A percentile compares a stretch with the other conserved stretches of the same genome.
Evolutionary conservation across 1,284 basidiomycete genomes (phyloP).

Genomic region (Fomitopsis pinicola): DNA sequence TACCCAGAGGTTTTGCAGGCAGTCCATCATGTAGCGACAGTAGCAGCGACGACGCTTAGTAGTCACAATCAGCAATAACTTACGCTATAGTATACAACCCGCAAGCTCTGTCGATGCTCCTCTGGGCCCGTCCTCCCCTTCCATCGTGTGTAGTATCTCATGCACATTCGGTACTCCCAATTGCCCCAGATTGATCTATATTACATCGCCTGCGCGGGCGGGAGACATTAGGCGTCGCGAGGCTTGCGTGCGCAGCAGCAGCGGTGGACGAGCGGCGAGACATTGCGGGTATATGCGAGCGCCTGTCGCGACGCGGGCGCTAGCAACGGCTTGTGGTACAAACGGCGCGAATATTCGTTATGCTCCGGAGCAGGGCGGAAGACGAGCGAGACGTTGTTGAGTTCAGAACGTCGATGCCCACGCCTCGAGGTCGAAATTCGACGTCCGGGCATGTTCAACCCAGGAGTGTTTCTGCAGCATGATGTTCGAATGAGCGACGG

Average conservation of each 20-base stretch:
- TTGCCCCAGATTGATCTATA: constrained; percentile 6
- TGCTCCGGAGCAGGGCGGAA: not conserved
- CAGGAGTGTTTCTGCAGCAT: constrained; percentile 50
- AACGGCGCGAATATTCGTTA: not conserved
- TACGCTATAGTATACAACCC: constrained; percentile 10
- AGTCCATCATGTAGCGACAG: no score
- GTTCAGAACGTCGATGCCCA: constrained; percentile 60
- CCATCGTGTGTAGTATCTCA: not conserved
- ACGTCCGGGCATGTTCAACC: constrained; percentile 46
- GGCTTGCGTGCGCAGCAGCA: constrained; percentile 1
- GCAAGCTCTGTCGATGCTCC: not conserved
- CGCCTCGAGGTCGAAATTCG: constrained; percentile 53
- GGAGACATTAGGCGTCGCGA: not conserved
- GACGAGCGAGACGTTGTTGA: not conserved
- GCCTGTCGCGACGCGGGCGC: not conserved
- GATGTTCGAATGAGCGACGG: constrained; percentile 4
- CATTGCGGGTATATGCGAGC: constrained; percentile 4
- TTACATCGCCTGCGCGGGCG: constrained; percentile 7
- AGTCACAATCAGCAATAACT: constrained; percentile 3
- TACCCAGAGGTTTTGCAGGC: no score
- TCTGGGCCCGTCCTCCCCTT: not conserved
- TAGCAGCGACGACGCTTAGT: no score
- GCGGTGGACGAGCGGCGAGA: not conserved
- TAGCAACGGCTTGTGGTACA: constrained; percentile 1
- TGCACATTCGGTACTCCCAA: constrained; percentile 1